phyloP scores from a whole-genome alignment of 306 rosid genomes.

The Castanea mollissima region DNA sequence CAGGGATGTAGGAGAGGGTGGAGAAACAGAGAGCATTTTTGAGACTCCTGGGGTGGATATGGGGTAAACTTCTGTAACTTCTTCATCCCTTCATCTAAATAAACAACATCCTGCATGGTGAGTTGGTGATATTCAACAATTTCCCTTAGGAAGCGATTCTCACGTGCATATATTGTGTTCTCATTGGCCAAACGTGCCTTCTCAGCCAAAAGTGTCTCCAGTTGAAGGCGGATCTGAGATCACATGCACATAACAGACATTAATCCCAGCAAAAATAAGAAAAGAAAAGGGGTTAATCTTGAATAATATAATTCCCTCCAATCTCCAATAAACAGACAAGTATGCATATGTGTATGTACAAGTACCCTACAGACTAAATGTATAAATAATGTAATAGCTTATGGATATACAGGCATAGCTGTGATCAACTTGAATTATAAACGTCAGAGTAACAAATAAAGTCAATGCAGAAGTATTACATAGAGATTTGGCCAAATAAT shows the following conservation, averaged over 20 bases:
- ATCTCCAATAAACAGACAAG: background rate
- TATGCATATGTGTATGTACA: background rate
- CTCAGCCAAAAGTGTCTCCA: constrained; percentile 93
- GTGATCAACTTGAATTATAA: background rate
- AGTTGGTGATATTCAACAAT: constrained; percentile 96
- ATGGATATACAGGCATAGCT: background rate
- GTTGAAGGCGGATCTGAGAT: constrained; percentile 77
- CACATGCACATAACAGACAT: constrained; percentile 8
- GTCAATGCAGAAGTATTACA: background rate
- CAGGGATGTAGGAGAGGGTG: constrained; percentile 41
- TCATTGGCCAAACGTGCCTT: constrained; percentile 86
- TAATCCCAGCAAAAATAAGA: background rate
- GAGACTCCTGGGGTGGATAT: constrained; percentile 35
- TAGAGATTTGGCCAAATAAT: background rate
- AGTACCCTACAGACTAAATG: background rate
- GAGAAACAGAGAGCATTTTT: constrained; percentile 38
- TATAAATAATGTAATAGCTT: background rate
- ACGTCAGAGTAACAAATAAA: background rate
- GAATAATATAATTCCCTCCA: background rate
- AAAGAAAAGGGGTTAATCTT: background rate
- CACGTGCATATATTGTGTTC: constrained; percentile 81
- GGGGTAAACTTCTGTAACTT: constrained; percentile 82
- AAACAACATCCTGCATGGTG: constrained; percentile 92
- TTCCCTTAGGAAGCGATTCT: constrained; percentile 93
- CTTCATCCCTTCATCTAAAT: constrained; percentile 86